Percentiles rank a stretch among this genome's conserved stretches.
Conservation (phyloP, 2,329 filamentous ascomycete species). For the Ophiostoma ips region DNA sequence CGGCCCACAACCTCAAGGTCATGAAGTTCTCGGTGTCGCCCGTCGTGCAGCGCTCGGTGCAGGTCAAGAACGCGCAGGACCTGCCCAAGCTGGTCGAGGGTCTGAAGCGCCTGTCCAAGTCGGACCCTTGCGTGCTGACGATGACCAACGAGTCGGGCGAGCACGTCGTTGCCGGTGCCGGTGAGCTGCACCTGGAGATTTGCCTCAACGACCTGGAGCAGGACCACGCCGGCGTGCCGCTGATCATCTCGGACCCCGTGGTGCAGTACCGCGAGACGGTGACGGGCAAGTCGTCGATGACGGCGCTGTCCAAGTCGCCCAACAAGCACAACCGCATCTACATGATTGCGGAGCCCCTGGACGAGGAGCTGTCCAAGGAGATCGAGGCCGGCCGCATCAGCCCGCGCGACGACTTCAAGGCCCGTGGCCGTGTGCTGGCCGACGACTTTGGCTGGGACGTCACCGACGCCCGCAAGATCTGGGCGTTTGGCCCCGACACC, state of each 20-base stretch:
- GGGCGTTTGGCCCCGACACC: conserved; percentile 98
- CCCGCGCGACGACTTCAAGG: conserved; percentile 98
- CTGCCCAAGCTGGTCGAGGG: conserved; percentile 99
- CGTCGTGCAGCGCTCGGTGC: conserved; percentile 94
- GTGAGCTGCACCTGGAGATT: conserved; percentile 99
- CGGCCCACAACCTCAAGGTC: conserved; percentile 99
- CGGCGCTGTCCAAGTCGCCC: conserved; percentile 96
- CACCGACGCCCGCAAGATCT: conserved; percentile 99
- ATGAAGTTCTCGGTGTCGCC: conserved; percentile 99
- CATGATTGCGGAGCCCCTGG: conserved; percentile 79
- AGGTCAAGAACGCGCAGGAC: conserved; percentile 99
- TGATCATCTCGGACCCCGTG: conserved; percentile 95
- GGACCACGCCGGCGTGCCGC: conserved; percentile 96
- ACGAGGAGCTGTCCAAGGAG: conserved; percentile 78
- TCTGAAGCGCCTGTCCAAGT: conserved; percentile 99
- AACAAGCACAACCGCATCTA: conserved; percentile 99
- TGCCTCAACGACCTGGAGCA: conserved; percentile 99
- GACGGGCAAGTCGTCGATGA: conserved; percentile 70
- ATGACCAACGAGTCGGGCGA: conserved; percentile 84
- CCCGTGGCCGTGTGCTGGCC: conserved; percentile 85
- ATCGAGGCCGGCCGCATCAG: conserved; percentile 88
- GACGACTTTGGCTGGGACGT: conserved; percentile 99
- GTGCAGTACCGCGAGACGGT: conserved; percentile 99
- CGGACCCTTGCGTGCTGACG: conserved; percentile 94
- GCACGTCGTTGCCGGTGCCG: conserved; percentile 97